A percentile compares a stretch with the other conserved stretches of the same genome.
These are phyloP conservation scores for Monosporascus sp. DNA, from an alignment of 2,329 filamentous ascomycete genomes.

Conservation along the genomic window DNA sequence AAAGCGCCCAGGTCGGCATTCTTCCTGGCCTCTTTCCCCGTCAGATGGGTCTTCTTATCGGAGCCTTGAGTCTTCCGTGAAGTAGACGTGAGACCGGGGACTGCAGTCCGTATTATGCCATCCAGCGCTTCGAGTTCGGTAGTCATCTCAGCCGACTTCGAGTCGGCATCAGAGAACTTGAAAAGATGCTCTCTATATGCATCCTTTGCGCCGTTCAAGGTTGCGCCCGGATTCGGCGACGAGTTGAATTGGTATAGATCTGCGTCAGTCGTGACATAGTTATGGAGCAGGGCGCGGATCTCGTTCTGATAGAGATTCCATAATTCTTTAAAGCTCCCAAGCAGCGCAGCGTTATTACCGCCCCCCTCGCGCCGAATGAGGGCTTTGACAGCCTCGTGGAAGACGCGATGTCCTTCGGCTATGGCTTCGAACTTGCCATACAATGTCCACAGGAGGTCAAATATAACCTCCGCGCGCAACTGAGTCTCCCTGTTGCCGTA, in stretches of 20 bases:
- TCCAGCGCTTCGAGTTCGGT: conserved; percentile 87
- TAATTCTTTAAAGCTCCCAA: conserved; percentile 88
- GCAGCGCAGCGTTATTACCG: conserved; percentile 59
- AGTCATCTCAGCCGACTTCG: conserved; percentile 71
- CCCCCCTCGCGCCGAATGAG: conserved; percentile 77
- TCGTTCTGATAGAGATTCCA: conserved; percentile 99
- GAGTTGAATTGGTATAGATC: conserved; percentile 62
- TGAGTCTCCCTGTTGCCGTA: conserved; percentile 67
- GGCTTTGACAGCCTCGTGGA: conserved; percentile 86
- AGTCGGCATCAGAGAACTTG: conserved; percentile 78
- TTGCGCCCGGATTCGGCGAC: conserved; percentile 45
- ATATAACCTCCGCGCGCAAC: conserved; percentile 77
- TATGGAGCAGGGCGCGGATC: conserved; percentile 88
- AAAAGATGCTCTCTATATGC: conserved; percentile 64
- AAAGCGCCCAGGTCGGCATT: conserved; percentile 32
- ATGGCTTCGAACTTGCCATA: conserved; percentile 98
- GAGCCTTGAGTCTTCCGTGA: conserved; percentile 45
- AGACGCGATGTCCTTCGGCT: conserved; percentile 86
- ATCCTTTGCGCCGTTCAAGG: conserved; percentile 42
- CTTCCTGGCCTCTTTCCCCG: conserved; percentile 34
- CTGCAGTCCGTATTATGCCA: conserved; percentile 81
- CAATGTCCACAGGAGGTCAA: conserved; percentile 84
- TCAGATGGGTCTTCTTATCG: conserved; percentile 33
- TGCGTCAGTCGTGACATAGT: conserved; percentile 90
- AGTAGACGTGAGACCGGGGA: conserved; percentile 82